phyloP scores from a whole-genome alignment of 2,329 filamentous ascomycete species.

The Blastomyces percursus region DNA sequence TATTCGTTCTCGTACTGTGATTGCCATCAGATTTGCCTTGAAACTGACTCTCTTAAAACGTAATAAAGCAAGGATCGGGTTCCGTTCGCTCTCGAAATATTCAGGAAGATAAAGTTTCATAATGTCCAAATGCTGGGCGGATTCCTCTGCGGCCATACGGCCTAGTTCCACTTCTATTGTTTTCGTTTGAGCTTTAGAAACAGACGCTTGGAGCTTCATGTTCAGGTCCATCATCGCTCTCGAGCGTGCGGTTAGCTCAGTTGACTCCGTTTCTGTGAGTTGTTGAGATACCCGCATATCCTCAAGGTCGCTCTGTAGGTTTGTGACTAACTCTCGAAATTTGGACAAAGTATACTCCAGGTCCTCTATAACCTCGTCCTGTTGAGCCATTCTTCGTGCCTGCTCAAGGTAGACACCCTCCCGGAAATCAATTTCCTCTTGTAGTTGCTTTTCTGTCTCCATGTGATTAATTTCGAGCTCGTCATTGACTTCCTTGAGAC shows the following conservation, averaged over 20 bases:
- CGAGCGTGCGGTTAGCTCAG: constrained; percentile 77
- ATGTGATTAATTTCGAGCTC: constrained; percentile 90
- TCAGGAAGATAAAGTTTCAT: constrained; percentile 83
- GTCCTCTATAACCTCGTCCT: constrained; percentile 71
- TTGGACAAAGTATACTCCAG: constrained; percentile 81
- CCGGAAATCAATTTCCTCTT: constrained; percentile 83
- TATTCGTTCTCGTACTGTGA: constrained; percentile 68
- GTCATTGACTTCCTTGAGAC: constrained; percentile 81
- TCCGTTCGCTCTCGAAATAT: constrained; percentile 64
- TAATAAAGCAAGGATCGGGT: constrained; percentile 79
- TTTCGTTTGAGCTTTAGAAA: constrained; percentile 84
- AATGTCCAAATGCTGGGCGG: constrained; percentile 76
- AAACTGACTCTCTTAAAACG: constrained; percentile 79
- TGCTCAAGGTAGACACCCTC: constrained; percentile 79
- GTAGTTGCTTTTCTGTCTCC: constrained; percentile 86
- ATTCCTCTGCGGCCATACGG: constrained; percentile 78
- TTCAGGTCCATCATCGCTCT: constrained; percentile 96
- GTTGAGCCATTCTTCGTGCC: constrained; percentile 57
- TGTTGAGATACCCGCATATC: constrained; percentile 88
- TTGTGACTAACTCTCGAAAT: constrained; percentile 81
- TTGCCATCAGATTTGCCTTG: constrained; percentile 70
- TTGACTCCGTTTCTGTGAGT: constrained; percentile 84
- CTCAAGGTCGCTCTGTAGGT: constrained; percentile 73
- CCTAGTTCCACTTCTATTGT: constrained; percentile 84
- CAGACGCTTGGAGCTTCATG: constrained; percentile 81